Evolutionary conservation across 441 rosid genomes (phyloP).

Genomic region (Erysimum pusillum): DNA sequence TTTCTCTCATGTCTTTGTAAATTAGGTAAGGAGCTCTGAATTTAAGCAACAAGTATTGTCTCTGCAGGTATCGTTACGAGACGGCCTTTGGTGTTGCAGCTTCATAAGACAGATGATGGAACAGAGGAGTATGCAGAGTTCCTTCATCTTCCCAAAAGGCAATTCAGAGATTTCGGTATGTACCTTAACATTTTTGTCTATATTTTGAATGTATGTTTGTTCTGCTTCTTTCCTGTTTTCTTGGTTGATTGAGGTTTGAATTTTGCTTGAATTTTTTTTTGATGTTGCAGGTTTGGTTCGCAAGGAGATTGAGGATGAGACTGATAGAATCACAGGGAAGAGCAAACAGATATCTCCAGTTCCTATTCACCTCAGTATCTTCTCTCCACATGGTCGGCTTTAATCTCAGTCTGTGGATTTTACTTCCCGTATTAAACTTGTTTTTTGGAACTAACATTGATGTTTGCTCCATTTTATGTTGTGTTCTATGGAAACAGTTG

Average conservation of each 20-base stretch:
- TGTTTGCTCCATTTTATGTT: slow-evolving; percentile 20
- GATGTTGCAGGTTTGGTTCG: slow-evolving; percentile 68
- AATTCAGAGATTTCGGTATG: slow-evolving; percentile 72
- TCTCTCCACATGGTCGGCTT: slow-evolving; percentile 75
- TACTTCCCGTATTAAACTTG: neutral
- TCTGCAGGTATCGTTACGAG: slow-evolving; percentile 80
- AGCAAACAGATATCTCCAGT: slow-evolving; percentile 78
- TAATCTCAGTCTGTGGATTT: neutral
- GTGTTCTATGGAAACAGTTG: slow-evolving; percentile 64
- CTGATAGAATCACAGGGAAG: slow-evolving; percentile 82
- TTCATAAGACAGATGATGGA: slow-evolving; percentile 73
- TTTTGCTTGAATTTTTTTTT: slow-evolving; percentile 10
- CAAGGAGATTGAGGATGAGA: slow-evolving; percentile 88
- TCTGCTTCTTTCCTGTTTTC: slow-evolving; percentile 2
- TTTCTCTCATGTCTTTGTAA: neutral
- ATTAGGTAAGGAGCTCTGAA: neutral
- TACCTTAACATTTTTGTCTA: neutral
- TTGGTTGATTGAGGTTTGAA: neutral
- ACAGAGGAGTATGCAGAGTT: slow-evolving; percentile 77
- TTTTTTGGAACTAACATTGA: neutral
- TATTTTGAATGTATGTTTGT: slow-evolving; percentile 9
- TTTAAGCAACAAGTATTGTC: slow-evolving; percentile 17
- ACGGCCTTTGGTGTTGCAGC: slow-evolving; percentile 88
- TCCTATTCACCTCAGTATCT: slow-evolving; percentile 86
- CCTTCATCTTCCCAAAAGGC: slow-evolving; percentile 71